Percentiles rank a stretch among this genome's conserved stretches.
phyloP scores from a whole-genome alignment of 768 basidiomycete genomes.

The Zangia roseola region DNA sequence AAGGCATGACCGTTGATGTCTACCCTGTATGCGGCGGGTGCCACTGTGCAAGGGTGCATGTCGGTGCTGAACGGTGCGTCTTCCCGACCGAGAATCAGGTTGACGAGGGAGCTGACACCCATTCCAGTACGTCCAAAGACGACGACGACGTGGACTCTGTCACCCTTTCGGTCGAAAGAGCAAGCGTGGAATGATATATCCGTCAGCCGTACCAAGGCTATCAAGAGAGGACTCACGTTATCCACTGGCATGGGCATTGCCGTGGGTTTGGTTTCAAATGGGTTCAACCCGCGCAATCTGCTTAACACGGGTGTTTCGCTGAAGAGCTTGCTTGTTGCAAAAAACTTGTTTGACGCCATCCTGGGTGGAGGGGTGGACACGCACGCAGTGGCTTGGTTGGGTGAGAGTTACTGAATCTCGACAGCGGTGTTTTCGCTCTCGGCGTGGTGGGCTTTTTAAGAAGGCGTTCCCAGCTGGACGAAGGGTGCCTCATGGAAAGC shows the following conservation, averaged over 20 bases:
- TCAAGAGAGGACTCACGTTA: conserved; percentile 21
- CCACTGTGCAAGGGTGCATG: conserved; percentile 29
- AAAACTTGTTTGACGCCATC: conserved; percentile 27
- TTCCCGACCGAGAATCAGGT: conserved; percentile 32
- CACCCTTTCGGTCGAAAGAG: conserved; percentile 16
- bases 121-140: conserved; percentile 35
- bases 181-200: not conserved
- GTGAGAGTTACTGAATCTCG: conserved; percentile 14
- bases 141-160: conserved; percentile 31
- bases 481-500: conserved; percentile 30
- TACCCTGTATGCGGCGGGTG: conserved; percentile 25
- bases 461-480: conserved; percentile 15
- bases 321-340: conserved; percentile 19
- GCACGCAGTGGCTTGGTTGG: conserved; percentile 13
- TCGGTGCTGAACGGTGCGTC: conserved; percentile 33
- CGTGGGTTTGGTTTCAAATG: conserved; percentile 21
- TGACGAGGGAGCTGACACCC: conserved; percentile 33
- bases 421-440: conserved; percentile 21
- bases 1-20: conserved; percentile 31
- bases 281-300: conserved; percentile 26
- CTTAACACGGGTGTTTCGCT: conserved; percentile 22
- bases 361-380: conserved; percentile 4
- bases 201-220: not conserved
- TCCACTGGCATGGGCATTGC: conserved; percentile 29
- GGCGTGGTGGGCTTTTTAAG: conserved; percentile 20